Conservation (phyloP, 495 filamentous ascomycete genomes). For the Penicillium cataractarum region DNA sequence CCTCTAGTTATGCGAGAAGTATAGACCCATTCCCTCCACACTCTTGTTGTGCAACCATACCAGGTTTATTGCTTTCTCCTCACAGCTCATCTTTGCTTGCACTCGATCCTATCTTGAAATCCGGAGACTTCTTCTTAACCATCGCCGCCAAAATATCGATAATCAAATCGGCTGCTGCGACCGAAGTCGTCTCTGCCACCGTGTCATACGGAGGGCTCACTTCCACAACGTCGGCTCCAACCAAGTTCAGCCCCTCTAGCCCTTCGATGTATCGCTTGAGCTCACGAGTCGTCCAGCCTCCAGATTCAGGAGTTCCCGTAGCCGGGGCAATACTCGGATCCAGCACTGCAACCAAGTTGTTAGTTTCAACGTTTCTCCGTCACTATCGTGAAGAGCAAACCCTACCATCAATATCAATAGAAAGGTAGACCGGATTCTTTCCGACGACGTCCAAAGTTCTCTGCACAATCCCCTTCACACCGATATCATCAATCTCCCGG, state of each 20-base stretch:
- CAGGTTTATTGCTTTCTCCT: background rate
- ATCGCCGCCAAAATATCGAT: slow-evolving; percentile 34
- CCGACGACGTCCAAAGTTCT: background rate
- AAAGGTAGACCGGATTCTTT: background rate
- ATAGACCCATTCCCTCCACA: too few relatives aligned
- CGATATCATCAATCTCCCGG: background rate
- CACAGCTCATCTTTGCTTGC: background rate
- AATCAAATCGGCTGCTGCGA: slow-evolving; percentile 50
- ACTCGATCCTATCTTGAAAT: background rate
- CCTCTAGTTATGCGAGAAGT: background rate
- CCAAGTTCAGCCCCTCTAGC: background rate
- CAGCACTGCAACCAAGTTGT: background rate
- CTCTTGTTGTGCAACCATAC: background rate
- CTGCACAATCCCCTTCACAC: background rate
- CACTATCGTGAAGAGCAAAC: background rate
- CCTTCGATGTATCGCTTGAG: background rate
- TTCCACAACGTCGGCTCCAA: background rate
- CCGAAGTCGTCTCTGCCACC: slow-evolving; percentile 48
- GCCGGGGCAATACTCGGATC: background rate
- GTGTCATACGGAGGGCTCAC: slow-evolving; percentile 50
- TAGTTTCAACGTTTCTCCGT: background rate
- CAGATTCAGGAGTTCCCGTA: background rate
- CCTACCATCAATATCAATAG: background rate
- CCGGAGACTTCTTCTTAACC: slow-evolving; percentile 21
- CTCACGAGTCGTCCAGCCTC: background rate